phyloP scores from a whole-genome alignment of 1,139 yeast genomes.

The Magnusiomyces fungicola region DNA sequence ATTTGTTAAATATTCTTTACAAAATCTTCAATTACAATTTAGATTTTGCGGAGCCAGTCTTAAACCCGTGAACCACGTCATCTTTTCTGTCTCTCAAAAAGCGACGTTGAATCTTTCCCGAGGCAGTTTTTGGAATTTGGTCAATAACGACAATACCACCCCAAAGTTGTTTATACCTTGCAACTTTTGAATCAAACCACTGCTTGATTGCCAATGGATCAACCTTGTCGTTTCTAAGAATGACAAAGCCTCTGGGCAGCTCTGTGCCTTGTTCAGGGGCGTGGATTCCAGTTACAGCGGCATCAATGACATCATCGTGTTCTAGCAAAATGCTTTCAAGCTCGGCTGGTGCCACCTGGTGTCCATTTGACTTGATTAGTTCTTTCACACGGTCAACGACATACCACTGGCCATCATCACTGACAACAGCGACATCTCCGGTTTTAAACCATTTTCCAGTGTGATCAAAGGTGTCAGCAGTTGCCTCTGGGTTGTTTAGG shows the following conservation, averaged over 20 bases:
- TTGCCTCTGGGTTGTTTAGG: constrained; percentile 47
- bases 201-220: constrained; percentile 19
- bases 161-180: constrained; percentile 32
- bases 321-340: constrained; percentile 57
- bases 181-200: constrained; percentile 30
- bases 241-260: constrained; percentile 31
- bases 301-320: constrained; percentile 26
- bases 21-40: neutral
- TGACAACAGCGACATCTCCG: constrained; percentile 61
- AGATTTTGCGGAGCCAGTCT: neutral
- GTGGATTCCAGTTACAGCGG: constrained; percentile 30
- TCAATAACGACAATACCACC: constrained; percentile 32
- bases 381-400: constrained; percentile 70
- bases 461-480: constrained; percentile 41
- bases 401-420: constrained; percentile 43
- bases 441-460: constrained; percentile 61
- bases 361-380: constrained; percentile 73
- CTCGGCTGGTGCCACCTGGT: constrained; percentile 71
- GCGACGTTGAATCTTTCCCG: constrained; percentile 33
- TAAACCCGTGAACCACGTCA: constrained; percentile 7
- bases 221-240: constrained; percentile 18
- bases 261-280: constrained; percentile 28
- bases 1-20: too few species aligned
- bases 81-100: constrained; percentile 22
- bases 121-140: constrained; percentile 31